Base-by-base conservation (phyloP, 1,139 yeast species). In the Protomyces inouyei region DNA sequence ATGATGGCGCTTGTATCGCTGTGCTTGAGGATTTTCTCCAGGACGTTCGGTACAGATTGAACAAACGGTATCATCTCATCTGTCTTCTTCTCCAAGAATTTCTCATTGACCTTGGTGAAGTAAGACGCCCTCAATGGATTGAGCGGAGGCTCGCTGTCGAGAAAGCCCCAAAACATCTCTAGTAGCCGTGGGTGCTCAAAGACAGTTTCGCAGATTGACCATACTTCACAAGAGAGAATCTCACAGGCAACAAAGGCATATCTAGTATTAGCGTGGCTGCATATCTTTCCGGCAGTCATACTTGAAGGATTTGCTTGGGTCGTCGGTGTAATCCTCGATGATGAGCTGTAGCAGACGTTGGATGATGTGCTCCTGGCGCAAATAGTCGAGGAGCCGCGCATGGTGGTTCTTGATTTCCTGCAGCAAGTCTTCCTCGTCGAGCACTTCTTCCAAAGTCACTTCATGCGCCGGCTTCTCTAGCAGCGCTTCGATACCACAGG, bases 71-170 rank as follows among this genome's bases (percentile, higher is more conserved):
- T 82, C 88, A 87, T 85, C 72, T 86, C 91, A 69, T 86, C 90
- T 67, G 91, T 85, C 76, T 93, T 92, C 86, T 90, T 89, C 74
- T 91, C 97, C 68, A 93, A 78, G 70, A 93, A 79, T 72, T 92
- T 95, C 75, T 93, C 98, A 79, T 89, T 91, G 69, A 95, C 90
- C 75, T 91, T 92, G 85, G 95, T 90, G 76, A 95, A 91, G 75
- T 87, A 88, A 0, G 96, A 87, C 36, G 97, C 91, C 54, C 88
- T 80, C 67, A 84, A 82, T 69, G 90, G 88, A 51, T 91, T 84
- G 64, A 92, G 77, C 1, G 93, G 86, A 5, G 81, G 79, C 1
- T 79, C 78, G 64, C 77, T 78, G 70, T 89, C 96, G 68, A 93
- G 80, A 25, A 92, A 80, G 32, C 83, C 76, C 98, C 98, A 93